Evolutionary conservation across 768 basidiomycete genomes (phyloP), one percentile per base, ranked within the genome.

Genomic region (Agrocybe pediades): DNA sequence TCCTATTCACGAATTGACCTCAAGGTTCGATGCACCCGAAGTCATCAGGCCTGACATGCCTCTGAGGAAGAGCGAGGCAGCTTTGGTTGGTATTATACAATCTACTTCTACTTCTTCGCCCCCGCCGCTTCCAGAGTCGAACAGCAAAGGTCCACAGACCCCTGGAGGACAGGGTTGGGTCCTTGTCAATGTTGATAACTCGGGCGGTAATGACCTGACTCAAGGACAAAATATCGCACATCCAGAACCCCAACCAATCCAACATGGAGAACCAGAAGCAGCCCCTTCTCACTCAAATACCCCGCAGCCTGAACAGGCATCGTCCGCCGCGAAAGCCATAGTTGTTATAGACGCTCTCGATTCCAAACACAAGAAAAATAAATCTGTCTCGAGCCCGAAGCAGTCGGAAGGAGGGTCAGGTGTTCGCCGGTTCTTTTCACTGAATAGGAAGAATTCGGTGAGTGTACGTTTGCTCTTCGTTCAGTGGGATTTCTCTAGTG

Each of bases 51-150:
- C 72, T 17, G 73, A 71, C 30, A 69, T 76, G 53, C 68, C 65
- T 4, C 63, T 77, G 45, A 73, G 83, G 58, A 85, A 82, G 66
- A 88, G 87, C 55, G 86, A 89, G 65, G 80, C 81, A 6, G 87
- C 82, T 2, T 64, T 84, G 55, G 76, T 86, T 36, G 79, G 79
- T 5, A 68, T 84, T 55, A 79, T 81, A 23, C 61, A 73, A 39
- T 65, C 77, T 6, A 68, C 66, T 13, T 59, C 62, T 25, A 15
- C 33, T 13, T 63, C 65, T 23, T 46, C 55, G 9, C 59, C 66
- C 9, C 66, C 68, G 23, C 41, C 49, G 48, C 55, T 47, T 53
- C 40, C 62, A 41, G 24, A 44, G 67, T 51, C 57, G 54, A 44
- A 46, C 62, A 21, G n/a, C n/a, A 33, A 52, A 67, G 72, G 60